A percentile compares a stretch with the other conserved stretches of the same genome.
Conservation (phyloP, 2,329 filamentous ascomycete genomes). For the Truncatella angustata region DNA sequence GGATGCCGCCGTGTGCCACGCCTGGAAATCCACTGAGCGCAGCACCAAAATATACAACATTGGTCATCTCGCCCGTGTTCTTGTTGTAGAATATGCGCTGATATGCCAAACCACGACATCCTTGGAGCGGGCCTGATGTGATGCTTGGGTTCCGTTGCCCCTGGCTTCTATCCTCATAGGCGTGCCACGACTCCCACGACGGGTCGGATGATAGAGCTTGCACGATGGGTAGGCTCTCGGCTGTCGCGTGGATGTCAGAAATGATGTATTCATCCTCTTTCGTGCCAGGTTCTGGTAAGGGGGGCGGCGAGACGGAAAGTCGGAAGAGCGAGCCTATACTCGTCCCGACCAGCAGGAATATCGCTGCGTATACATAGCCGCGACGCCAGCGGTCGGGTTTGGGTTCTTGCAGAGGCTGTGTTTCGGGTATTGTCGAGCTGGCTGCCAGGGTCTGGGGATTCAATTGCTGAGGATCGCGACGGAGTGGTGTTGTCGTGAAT, state of each 20-base stretch:
- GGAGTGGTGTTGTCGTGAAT: not conserved
- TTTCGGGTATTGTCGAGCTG: not conserved
- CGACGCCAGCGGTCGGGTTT: slow-evolving; percentile 4
- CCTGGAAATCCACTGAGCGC: slow-evolving; percentile 68
- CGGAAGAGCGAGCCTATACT: slow-evolving; percentile 35
- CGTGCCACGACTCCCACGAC: slow-evolving; percentile 38
- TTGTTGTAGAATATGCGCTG: slow-evolving; percentile 66
- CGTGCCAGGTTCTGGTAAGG: slow-evolving; percentile 36
- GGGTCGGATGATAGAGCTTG: slow-evolving; percentile 43
- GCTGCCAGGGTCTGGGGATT: not conserved
- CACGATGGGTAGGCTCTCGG: slow-evolving; percentile 46
- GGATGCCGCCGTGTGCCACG: slow-evolving; percentile 67
- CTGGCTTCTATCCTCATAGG: slow-evolving; percentile 30
- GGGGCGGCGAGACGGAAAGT: slow-evolving; percentile 41
- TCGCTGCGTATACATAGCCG: slow-evolving; percentile 10
- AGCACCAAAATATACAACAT: slow-evolving; percentile 67
- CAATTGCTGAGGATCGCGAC: not conserved
- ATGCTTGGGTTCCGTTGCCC: slow-evolving; percentile 20
- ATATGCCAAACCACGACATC: slow-evolving; percentile 41
- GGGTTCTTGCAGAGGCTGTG: not conserved
- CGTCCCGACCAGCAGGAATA: slow-evolving; percentile 41
- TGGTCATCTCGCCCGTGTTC: slow-evolving; percentile 54
- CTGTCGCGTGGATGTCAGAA: slow-evolving; percentile 38
- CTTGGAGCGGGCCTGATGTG: slow-evolving; percentile 40
- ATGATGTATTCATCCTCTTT: slow-evolving; percentile 39